Conservation (phyloP, 2,329 filamentous ascomycete species). For the Penicillium verrucosum region DNA sequence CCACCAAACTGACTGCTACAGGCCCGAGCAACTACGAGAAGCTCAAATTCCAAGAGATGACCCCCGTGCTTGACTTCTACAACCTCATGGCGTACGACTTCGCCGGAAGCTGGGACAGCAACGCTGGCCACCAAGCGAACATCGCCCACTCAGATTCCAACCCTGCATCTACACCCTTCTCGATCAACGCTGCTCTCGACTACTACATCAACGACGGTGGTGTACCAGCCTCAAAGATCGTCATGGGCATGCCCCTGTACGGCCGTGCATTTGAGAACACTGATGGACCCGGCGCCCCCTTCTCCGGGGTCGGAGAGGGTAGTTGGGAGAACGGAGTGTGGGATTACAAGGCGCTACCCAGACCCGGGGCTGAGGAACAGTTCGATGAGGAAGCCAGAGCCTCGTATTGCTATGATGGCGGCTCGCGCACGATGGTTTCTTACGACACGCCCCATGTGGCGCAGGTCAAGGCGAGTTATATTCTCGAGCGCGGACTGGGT, state of each 20-base stretch:
- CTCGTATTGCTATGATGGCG: slow-evolving; percentile 71
- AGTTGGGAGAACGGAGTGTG: slow-evolving; percentile 83
- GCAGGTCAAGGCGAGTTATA: slow-evolving; percentile 66
- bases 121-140: slow-evolving; percentile 78
- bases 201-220: slow-evolving; percentile 62
- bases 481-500: slow-evolving; percentile 65
- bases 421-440: slow-evolving; percentile 64
- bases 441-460: slow-evolving; percentile 65
- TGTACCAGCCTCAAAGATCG: slow-evolving; percentile 68
- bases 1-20: slow-evolving; percentile 43
- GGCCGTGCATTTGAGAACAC: slow-evolving; percentile 82
- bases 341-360: slow-evolving; percentile 83
- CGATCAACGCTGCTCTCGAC: slow-evolving; percentile 65
- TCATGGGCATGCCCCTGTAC: slow-evolving; percentile 95
- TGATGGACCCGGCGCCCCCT: slow-evolving; percentile 68
- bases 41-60: slow-evolving; percentile 47
- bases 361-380: slow-evolving; percentile 61
- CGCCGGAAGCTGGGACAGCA: slow-evolving; percentile 73
- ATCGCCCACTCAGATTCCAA: slow-evolving; percentile 60
- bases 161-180: slow-evolving; percentile 72
- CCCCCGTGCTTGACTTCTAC: slow-evolving; percentile 51
- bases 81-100: slow-evolving; percentile 80
- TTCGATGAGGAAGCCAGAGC: slow-evolving; percentile 64
- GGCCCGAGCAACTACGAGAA: slow-evolving; percentile 46
- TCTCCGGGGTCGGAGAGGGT: slow-evolving; percentile 65